A percentile compares a stretch with the other conserved stretches of the same genome.
These are phyloP conservation scores for Amanita inopinata DNA, from an alignment of 768 basidiomycete genomes.

Conservation along the genomic window DNA sequence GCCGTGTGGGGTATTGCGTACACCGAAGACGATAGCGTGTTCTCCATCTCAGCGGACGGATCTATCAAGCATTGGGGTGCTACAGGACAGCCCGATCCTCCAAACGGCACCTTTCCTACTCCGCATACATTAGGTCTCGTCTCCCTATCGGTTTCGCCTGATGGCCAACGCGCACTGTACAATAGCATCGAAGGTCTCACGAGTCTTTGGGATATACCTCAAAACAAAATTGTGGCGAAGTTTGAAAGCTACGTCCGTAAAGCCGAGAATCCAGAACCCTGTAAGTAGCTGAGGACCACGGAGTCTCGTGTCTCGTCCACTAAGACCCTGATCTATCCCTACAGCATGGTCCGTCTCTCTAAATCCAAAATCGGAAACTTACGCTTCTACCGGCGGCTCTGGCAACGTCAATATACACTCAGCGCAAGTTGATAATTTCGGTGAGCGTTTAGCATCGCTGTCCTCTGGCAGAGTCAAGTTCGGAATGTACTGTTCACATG, in stretches of 20 bases:
- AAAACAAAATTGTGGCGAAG: slow-evolving; percentile 48
- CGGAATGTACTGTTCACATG: slow-evolving; percentile 66
- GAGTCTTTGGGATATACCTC: slow-evolving; percentile 59
- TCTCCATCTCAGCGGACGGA: slow-evolving; percentile 76
- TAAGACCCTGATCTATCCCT: too few species aligned
- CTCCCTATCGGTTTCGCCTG: slow-evolving; percentile 62
- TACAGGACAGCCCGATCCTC: slow-evolving; percentile 3
- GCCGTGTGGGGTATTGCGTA: slow-evolving; percentile 73
- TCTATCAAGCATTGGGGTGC: slow-evolving; percentile 60
- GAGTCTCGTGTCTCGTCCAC: too few species aligned
- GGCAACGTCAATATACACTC: slow-evolving; percentile 70
- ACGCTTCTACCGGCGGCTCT: slow-evolving; percentile 62
- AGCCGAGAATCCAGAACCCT: slow-evolving; percentile 53
- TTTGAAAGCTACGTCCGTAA: slow-evolving; percentile 66
- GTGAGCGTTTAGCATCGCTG: slow-evolving; percentile 46
- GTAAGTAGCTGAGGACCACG: slow-evolving; percentile 33
- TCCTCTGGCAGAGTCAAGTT: slow-evolving; percentile 66
- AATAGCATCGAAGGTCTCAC: slow-evolving; percentile 84
- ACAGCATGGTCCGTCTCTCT: slow-evolving; percentile 81
- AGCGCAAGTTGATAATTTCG: slow-evolving; percentile 57
- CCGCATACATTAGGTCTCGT: slow-evolving; percentile 83
- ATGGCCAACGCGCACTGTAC: slow-evolving; percentile 59
- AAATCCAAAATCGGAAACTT: slow-evolving; percentile 63
- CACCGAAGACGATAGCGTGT: slow-evolving; percentile 52
- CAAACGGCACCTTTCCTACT: slow-evolving; percentile 38